phyloP scores from a whole-genome alignment of 768 basidiomycete genomes.

The Peribolospora kevripleyi region DNA sequence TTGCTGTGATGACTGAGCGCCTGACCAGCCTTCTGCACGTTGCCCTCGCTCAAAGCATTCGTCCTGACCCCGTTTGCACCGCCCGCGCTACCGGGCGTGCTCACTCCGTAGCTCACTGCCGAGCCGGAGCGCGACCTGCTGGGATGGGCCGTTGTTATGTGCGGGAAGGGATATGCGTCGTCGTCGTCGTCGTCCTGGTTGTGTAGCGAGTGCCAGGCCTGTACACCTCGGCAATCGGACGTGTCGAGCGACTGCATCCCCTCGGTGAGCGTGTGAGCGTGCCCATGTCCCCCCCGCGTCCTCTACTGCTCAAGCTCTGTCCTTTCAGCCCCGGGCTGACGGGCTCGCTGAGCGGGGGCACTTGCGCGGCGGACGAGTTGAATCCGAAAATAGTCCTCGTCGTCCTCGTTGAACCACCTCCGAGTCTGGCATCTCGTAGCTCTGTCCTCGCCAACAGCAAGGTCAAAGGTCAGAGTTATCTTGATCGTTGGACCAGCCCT shows the following conservation, averaged over 20 bases:
- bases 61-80: constrained; percentile 2
- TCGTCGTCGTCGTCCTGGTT: too few species aligned
- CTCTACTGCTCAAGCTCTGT: constrained; percentile 23
- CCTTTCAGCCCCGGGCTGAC: constrained; percentile 51
- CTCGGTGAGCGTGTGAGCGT: constrained; percentile 45
- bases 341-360: constrained; percentile 47
- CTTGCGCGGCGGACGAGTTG: constrained; percentile 37
- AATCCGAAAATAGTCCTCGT: constrained; percentile 29
- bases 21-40: constrained; percentile 64
- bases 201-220: background rate
- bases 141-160: constrained; percentile 62
- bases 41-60: constrained; percentile 60
- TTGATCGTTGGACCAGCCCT: too few species aligned
- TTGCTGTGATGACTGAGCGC: constrained; percentile 29
- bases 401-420: constrained; percentile 39
- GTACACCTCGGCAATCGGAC: constrained; percentile 20
- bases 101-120: constrained; percentile 38
- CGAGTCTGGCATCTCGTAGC: too few species aligned
- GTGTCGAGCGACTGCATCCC: constrained; percentile 74
- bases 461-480: too few species aligned
- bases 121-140: constrained; percentile 34
- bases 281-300: constrained; percentile 81
- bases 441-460: too few species aligned
- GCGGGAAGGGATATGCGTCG: constrained; percentile 30
- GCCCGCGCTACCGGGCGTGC: constrained; percentile 61